Evolutionary conservation across 495 filamentous ascomycete genomes (phyloP), one percentile per base, ranked within the genome.

Genomic region (Mytilinidion resinicola): DNA sequence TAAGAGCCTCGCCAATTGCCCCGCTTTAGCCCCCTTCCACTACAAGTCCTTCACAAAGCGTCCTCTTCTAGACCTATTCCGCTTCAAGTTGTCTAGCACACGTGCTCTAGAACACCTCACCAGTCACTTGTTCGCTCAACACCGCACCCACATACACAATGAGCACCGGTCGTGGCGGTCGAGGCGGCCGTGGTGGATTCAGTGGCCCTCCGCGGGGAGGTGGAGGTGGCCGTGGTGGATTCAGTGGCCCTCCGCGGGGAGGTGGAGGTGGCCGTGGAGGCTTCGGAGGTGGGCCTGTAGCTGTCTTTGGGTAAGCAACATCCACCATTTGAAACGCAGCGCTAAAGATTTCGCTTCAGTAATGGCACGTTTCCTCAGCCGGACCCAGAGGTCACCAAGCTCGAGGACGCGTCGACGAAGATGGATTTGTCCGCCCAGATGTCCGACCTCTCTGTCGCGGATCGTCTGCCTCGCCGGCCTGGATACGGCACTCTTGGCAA

Each of bases 401-500:
- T 53, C n/a, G 67, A 69, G 47, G 44, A 64, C 42, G 56, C 43
- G 8, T 36, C 46, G 0, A 51, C 49, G 25, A 52, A 58, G 12
- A 3, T 30, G 3, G 51, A 57, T 25, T 14, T 56, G 20, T 51
- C 49, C 2, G 33, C 55, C 1, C 51, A 56, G 8, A 20, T 68
- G 11, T 41, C 60, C 11, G 17, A 12, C 9, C 39, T 42, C 3
- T 57, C 58, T 4, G 10, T 65, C 5, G 35, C 9, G 0, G 51
- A 51, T n/a, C 15, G 35, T 14, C 54, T 74, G 17, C 73, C 73
- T 15, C 62, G 61, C 0, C 73, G 77, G 3, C 75, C 73, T 9
- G 72, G 67, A 1, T 82, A 76, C 64, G 79, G 75, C 5, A 74
- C 63, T 1, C n/a, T 57, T 20, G 79, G 79, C 12, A 46, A 33